These are phyloP conservation scores for Entomortierella parvispora DNA, from an alignment of 192 early-diverging fungal species.

Conservation along the genomic window DNA sequence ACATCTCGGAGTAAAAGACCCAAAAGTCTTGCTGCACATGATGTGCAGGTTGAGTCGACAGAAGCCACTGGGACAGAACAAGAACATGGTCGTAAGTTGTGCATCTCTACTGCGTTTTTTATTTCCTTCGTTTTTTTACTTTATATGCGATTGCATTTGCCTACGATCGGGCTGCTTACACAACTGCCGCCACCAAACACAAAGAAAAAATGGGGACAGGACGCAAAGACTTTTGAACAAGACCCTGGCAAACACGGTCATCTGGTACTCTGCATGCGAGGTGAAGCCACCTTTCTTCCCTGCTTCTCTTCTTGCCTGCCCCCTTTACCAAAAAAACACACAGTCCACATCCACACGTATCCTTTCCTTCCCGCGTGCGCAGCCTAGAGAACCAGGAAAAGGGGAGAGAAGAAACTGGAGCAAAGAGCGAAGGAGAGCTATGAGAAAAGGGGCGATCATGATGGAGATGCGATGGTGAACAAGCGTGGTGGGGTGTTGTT, in stretches of 20 bases:
- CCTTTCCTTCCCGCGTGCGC: background rate
- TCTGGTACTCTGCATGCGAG: no score
- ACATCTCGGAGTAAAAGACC: conserved; percentile 16
- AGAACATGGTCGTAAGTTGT: no score
- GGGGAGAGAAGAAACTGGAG: background rate
- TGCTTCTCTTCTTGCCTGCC: no score
- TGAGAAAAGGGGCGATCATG: background rate
- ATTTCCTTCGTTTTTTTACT: background rate
- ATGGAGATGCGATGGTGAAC: background rate
- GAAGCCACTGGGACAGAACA: background rate
- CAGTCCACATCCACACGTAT: no score
- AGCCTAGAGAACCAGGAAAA: conserved; percentile 8
- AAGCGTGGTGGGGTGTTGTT: background rate
- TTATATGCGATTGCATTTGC: no score
- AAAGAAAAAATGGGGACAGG: no score
- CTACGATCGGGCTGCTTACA: no score
- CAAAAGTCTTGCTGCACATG: conserved; percentile 44
- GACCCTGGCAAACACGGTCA: no score
- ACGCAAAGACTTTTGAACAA: no score
- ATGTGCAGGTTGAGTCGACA: conserved; percentile 1
- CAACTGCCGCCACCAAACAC: no score
- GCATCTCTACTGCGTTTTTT: background rate
- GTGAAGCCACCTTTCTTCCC: no score
- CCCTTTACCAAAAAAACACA: no score
- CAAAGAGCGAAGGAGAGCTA: background rate